Evolutionary conservation across 2,329 filamentous ascomycete genomes (phyloP).

Genomic region (Ophiocordyceps camponoti-leonardi): DNA sequence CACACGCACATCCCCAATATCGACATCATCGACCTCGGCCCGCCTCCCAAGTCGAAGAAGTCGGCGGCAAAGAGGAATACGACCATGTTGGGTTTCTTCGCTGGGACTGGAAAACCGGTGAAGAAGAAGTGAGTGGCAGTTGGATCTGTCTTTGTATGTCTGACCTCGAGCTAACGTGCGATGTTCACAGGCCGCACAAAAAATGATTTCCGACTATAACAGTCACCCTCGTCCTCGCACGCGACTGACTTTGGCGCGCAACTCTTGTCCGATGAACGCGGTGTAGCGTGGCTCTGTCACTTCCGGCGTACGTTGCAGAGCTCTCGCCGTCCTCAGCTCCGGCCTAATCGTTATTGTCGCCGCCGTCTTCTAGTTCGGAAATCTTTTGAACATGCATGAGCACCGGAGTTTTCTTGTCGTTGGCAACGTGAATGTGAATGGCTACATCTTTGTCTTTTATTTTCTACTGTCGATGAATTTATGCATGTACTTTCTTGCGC

Average conservation of each 20-base stretch:
- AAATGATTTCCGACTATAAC: slow-evolving; percentile 2
- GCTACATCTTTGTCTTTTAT: no score
- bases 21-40: slow-evolving; percentile 6
- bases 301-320: neutral
- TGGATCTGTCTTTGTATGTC: neutral
- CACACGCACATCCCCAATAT: neutral
- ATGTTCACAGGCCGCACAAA: slow-evolving; percentile 3
- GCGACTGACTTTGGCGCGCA: neutral
- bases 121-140: slow-evolving; percentile 8
- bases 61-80: slow-evolving; percentile 4
- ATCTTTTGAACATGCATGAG: slow-evolving; percentile 2
- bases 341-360: neutral
- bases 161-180: neutral
- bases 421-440: slow-evolving; percentile 4
- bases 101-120: slow-evolving; percentile 4
- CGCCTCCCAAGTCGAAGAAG: slow-evolving; percentile 4
- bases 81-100: slow-evolving; percentile 6
- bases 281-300: neutral
- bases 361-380: neutral
- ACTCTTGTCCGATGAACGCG: neutral
- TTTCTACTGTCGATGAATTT: no score
- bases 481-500: no score
- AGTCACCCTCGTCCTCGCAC: neutral
- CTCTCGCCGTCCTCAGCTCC: neutral
- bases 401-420: slow-evolving; percentile 10